Base-by-base conservation (phyloP, 495 filamentous ascomycete genomes). In the Niebla homalea region DNA sequence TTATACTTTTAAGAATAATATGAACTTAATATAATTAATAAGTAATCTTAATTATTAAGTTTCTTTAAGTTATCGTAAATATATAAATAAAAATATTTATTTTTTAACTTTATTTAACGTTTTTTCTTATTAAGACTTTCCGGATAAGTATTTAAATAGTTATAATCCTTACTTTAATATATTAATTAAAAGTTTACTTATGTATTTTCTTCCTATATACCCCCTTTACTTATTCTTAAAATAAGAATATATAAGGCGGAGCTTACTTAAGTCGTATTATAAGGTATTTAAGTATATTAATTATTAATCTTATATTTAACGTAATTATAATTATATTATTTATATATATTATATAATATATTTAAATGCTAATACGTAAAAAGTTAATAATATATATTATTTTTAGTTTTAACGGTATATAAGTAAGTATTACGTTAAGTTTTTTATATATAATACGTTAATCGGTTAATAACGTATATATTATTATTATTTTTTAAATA, bases 101-200 rank as follows among this genome's bases (percentile, higher is more conserved):
- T 26, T 26, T 26, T 26, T 26, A 26, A 7, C 7, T 26, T 26
- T 26, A 26, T 10, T 37, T 21, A 40, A 32, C n/a, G 16, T 8
- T 38, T 49, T 15, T 47, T 40, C n/a, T 49, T 47, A 20, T 38
- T 49, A n/a, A 10, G 19, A 39, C 12, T 40, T 16, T 16, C 12
- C 11, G 11, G 11, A 4, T 16, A 40, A 16, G 5, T 20, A 40
- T 40, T 40, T 40, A 20, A 40, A 11, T 5, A 3, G 20, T 49
- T 53, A 49, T n/a, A 19, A 26, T 26, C 25, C 25, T 26, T 26
- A 26, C 23, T 36, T 46, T 49, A 36, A 42, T 37, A 21, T 49
- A 48, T 19, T 48, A 49, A 53, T 50, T 36, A 36, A 50, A 14
- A 21, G 32, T 47, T 37, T 49, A 5, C 21, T 46, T 49, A 36